A percentile compares a stretch with the other conserved stretches of the same genome.
phyloP scores from a whole-genome alignment of 345 rosid species.

The Cochlearia excelsa region DNA sequence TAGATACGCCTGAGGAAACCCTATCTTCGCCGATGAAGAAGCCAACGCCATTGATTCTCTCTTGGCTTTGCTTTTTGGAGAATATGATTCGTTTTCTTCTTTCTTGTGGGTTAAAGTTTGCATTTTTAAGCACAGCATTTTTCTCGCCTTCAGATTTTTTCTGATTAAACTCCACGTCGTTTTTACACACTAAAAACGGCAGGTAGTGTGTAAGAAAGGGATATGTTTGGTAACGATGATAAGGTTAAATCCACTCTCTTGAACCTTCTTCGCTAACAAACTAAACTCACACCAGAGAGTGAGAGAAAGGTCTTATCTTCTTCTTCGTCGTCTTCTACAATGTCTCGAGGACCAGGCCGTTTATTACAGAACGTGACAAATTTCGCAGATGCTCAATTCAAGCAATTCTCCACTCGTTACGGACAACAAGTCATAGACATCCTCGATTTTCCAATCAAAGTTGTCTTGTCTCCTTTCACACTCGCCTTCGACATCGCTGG shows the following conservation, averaged over 20 bases:
- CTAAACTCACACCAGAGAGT: slow-evolving; percentile 18
- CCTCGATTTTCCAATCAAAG: slow-evolving; percentile 70
- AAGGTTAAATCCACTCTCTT: slow-evolving; percentile 12
- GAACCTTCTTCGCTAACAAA: slow-evolving; percentile 10
- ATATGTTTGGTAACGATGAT: slow-evolving; percentile 16
- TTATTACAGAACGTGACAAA: slow-evolving; percentile 49
- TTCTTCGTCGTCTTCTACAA: slow-evolving; percentile 23
- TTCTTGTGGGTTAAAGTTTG: background rate
- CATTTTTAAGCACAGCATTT: slow-evolving; percentile 17
- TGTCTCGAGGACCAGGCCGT: slow-evolving; percentile 66
- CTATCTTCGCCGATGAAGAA: slow-evolving; percentile 26
- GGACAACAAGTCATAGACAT: slow-evolving; percentile 70
- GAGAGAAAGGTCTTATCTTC: slow-evolving; percentile 21
- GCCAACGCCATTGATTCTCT: slow-evolving; percentile 36
- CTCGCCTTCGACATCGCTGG: slow-evolving; percentile 89
- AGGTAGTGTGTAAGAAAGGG: background rate
- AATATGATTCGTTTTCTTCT: slow-evolving; percentile 19
- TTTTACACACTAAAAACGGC: background rate
- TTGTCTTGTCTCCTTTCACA: slow-evolving; percentile 75
- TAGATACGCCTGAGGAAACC: slow-evolving; percentile 62
- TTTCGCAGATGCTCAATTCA: slow-evolving; percentile 60
- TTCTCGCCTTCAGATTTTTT: slow-evolving; percentile 11
- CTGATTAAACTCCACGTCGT: slow-evolving; percentile 7
- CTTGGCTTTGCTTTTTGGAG: slow-evolving; percentile 19
- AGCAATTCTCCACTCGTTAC: slow-evolving; percentile 49